phyloP scores from a whole-genome alignment of 768 basidiomycete species.

The Termitomyces sp. region DNA sequence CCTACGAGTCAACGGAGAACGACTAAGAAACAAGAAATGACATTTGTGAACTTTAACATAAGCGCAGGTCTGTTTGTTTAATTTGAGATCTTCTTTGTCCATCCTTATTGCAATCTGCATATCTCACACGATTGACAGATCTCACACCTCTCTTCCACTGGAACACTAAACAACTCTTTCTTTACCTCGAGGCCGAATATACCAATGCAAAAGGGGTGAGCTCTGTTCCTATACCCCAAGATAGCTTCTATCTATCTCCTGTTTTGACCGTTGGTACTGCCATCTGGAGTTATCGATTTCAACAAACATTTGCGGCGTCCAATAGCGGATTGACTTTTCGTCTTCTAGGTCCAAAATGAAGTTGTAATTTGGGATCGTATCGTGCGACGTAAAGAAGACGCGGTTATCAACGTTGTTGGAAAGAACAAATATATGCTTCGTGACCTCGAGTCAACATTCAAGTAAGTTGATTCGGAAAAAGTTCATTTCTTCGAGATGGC shows the following conservation, averaged over 20 bases:
- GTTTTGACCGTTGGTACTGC: background rate
- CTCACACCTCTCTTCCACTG: slow-evolving; percentile 83
- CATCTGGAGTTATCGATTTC: background rate
- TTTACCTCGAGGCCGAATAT: slow-evolving; percentile 87
- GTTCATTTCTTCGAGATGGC: background rate
- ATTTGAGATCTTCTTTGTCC: background rate
- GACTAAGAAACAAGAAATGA: slow-evolving; percentile 67
- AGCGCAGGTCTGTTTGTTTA: slow-evolving; percentile 55
- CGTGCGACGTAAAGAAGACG: slow-evolving; percentile 75
- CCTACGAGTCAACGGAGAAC: slow-evolving; percentile 50
- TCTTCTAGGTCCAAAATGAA: slow-evolving; percentile 59
- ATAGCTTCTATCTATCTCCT: background rate
- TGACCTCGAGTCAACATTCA: slow-evolving; percentile 71
- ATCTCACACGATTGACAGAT: slow-evolving; percentile 42
- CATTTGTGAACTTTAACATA: slow-evolving; percentile 79
- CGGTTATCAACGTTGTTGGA: slow-evolving; percentile 57
- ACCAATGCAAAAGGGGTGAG: slow-evolving; percentile 69
- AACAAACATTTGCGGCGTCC: background rate
- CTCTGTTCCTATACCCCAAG: background rate
- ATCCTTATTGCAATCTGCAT: slow-evolving; percentile 2
- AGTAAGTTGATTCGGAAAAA: slow-evolving; percentile 44
- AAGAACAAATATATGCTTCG: slow-evolving; percentile 86
- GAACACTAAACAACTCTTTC: slow-evolving; percentile 95
- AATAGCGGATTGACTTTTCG: slow-evolving; percentile 1
- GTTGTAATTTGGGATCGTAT: slow-evolving; percentile 94